Percentiles rank a stretch among this genome's conserved stretches.
phyloP scores from a whole-genome alignment of 495 filamentous ascomycete genomes.

The Neurospora sp. region DNA sequence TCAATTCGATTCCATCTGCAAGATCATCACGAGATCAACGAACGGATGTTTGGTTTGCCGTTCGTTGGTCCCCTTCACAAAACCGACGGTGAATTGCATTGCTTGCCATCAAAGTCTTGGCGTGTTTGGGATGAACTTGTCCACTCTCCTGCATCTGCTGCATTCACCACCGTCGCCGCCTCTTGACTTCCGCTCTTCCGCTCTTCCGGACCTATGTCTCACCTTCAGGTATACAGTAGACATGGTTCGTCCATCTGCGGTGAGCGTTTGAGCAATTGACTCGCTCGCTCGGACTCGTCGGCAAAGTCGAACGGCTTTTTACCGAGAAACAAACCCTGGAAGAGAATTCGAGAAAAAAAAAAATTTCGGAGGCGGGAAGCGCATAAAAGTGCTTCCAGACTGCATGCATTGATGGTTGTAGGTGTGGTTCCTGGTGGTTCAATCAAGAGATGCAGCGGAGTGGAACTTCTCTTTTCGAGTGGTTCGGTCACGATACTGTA shows the following conservation, averaged over 20 bases:
- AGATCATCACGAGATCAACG: not conserved
- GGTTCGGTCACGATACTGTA: not conserved
- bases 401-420: not conserved
- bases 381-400: not conserved
- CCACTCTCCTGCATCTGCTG: not conserved
- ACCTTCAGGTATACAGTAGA: not conserved
- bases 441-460: not conserved
- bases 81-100: not conserved
- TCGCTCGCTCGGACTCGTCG: too few species aligned
- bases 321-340: not conserved
- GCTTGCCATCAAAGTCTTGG: not conserved
- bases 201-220: not conserved
- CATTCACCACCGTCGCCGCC: not conserved
- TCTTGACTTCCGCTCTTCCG: not conserved
- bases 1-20: not conserved
- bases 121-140: not conserved
- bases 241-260: too few species aligned
- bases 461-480: not conserved
- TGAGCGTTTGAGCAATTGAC: too few species aligned
- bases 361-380: not conserved
- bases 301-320: not conserved
- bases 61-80: not conserved
- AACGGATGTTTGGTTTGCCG: not conserved
- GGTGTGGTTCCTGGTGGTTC: not conserved
- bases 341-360: not conserved